phyloP scores from a whole-genome alignment of 495 filamentous ascomycete genomes.

The Usnea hakonensis region DNA sequence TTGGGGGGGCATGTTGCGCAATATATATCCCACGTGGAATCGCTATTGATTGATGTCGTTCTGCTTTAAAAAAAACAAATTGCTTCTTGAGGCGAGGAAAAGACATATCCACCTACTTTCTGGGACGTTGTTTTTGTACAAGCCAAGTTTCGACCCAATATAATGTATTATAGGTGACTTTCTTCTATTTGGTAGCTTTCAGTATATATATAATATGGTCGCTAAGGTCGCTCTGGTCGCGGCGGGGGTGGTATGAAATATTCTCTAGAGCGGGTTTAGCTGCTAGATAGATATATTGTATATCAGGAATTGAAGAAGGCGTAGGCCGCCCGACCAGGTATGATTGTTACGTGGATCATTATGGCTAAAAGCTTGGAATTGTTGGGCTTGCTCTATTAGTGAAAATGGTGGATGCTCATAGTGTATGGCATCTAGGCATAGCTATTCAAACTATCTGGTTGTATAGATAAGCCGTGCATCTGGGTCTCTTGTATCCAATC shows the following conservation, averaged over 20 bases:
- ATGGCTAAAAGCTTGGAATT: slow-evolving; percentile 92
- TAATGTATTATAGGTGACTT: too few relatives aligned
- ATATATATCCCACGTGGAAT: too few relatives aligned
- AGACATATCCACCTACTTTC: too few relatives aligned
- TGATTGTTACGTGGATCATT: slow-evolving; percentile 92
- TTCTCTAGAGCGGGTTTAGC: slow-evolving; percentile 81
- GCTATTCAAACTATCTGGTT: slow-evolving; percentile 83
- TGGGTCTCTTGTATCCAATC: background rate
- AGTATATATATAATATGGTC: slow-evolving; percentile 96
- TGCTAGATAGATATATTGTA: too few relatives aligned
- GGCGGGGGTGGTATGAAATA: slow-evolving; percentile 70
- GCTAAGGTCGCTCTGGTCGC: slow-evolving; percentile 91
- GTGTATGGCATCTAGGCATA: slow-evolving; percentile 90
- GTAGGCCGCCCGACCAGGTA: slow-evolving; percentile 86
- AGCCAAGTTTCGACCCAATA: too few relatives aligned
- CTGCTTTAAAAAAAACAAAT: too few relatives aligned
- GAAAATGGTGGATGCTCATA: slow-evolving; percentile 86
- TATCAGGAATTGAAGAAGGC: slow-evolving; percentile 59
- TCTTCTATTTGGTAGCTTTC: too few relatives aligned
- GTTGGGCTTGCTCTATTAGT: slow-evolving; percentile 78
- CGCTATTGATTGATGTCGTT: too few relatives aligned
- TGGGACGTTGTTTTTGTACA: too few relatives aligned
- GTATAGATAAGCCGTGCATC: slow-evolving; percentile 78
- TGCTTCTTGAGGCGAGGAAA: too few relatives aligned
- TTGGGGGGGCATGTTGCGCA: too few relatives aligned